phyloP scores from a whole-genome alignment of 1,284 basidiomycete genomes.

The Irpex rosettiformis region DNA sequence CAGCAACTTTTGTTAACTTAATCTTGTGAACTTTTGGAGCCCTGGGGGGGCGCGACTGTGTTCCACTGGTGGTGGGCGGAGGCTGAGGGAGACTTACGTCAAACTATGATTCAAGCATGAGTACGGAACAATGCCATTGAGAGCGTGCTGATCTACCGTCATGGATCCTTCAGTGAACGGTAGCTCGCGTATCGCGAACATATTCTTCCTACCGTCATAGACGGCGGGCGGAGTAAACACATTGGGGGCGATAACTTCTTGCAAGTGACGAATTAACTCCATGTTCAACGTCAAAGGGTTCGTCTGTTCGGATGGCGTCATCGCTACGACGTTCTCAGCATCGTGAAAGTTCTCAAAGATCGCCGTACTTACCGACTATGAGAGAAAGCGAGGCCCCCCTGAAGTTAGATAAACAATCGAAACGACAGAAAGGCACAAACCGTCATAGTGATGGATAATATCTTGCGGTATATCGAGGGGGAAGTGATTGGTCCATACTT shows the following conservation, averaged over 20 bases:
- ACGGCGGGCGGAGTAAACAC: constrained; percentile 64
- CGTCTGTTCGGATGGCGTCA: constrained; percentile 59
- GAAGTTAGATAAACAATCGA: constrained; percentile 3
- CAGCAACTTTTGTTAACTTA: constrained; percentile 60
- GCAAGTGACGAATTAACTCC: constrained; percentile 59
- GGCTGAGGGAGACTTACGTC: constrained; percentile 48
- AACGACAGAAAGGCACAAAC: constrained; percentile 35
- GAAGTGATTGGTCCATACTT: constrained; percentile 68
- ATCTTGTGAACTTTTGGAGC: constrained; percentile 61
- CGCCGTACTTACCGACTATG: constrained; percentile 53
- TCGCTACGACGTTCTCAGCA: constrained; percentile 39
- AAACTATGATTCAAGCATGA: constrained; percentile 41
- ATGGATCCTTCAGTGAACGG: constrained; percentile 49
- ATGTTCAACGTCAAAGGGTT: constrained; percentile 64
- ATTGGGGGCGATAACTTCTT: constrained; percentile 48
- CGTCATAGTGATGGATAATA: constrained; percentile 73
- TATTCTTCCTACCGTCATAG: constrained; percentile 77
- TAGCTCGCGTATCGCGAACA: constrained; percentile 57
- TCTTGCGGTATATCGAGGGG: constrained; percentile 51
- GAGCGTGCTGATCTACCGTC: constrained; percentile 38
- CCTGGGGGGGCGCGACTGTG: constrained; percentile 5
- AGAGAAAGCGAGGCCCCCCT: not conserved
- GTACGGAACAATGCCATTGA: constrained; percentile 1
- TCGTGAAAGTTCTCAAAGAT: not conserved
- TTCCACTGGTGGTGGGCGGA: constrained; percentile 15